Percentiles rank a stretch among this genome's conserved stretches.
phyloP scores from a whole-genome alignment of 345 rosid genomes.

The Sonneratia alba region DNA sequence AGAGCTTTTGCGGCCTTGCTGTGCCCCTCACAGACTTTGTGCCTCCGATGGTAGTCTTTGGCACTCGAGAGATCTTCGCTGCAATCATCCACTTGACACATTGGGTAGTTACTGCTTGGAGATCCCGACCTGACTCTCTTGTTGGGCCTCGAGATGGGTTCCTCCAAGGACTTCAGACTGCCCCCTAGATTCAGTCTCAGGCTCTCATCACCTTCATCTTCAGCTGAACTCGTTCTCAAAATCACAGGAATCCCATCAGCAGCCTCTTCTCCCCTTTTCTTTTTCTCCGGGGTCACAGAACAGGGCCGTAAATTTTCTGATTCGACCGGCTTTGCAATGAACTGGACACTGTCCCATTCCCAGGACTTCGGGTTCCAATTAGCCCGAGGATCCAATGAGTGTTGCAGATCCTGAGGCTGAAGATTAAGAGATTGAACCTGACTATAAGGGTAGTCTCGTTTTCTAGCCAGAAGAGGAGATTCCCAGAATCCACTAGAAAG shows the following conservation, averaged over 20 bases:
- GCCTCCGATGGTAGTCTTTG: slow-evolving; percentile 86
- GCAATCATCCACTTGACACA: slow-evolving; percentile 87
- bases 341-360: slow-evolving; percentile 74
- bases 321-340: slow-evolving; percentile 51
- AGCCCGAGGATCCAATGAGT: slow-evolving; percentile 23
- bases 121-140: slow-evolving; percentile 75
- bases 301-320: slow-evolving; percentile 27
- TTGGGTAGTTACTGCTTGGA: slow-evolving; percentile 56
- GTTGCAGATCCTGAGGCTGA: slow-evolving; percentile 16
- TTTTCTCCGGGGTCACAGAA: slow-evolving; percentile 11
- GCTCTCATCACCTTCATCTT: slow-evolving; percentile 31
- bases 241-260: slow-evolving; percentile 13
- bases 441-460: slow-evolving; percentile 50
- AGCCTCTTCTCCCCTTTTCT: slow-evolving; percentile 9
- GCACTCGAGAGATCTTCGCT: slow-evolving; percentile 69
- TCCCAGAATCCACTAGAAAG: slow-evolving; percentile 37
- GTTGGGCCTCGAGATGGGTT: slow-evolving; percentile 43
- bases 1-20: slow-evolving; percentile 75
- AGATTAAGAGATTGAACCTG: slow-evolving; percentile 22
- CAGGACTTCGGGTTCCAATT: slow-evolving; percentile 68
- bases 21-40: slow-evolving; percentile 80
- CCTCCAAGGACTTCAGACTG: slow-evolving; percentile 36
- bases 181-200: slow-evolving; percentile 72
- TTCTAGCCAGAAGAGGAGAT: slow-evolving; percentile 38
- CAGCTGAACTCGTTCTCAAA: slow-evolving; percentile 11